Conservation (phyloP, 2,329 filamentous ascomycete species). For the Coniochaeta pulveracea region DNA sequence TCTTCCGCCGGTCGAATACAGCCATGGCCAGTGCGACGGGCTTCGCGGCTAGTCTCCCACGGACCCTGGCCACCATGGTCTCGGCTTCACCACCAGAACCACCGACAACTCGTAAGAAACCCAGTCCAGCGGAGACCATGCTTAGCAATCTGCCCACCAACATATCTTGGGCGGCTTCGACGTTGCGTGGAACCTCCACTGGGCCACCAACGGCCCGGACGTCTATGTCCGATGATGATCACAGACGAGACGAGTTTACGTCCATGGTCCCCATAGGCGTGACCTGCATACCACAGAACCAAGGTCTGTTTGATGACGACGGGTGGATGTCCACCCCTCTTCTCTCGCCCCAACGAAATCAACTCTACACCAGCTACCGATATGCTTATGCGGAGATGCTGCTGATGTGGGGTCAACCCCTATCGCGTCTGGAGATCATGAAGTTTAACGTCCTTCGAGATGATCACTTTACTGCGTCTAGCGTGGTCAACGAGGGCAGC, state of each 20-base stretch:
- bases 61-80: constrained; percentile 25
- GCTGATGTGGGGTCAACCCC: constrained; percentile 52
- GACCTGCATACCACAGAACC: constrained; percentile 45
- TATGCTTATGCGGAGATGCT: constrained; percentile 58
- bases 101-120: constrained; percentile 34
- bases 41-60: constrained; percentile 43
- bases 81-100: constrained; percentile 28
- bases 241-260: constrained; percentile 30
- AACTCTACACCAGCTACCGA: constrained; percentile 47
- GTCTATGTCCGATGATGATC: constrained; percentile 43
- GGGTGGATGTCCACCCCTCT: constrained; percentile 51
- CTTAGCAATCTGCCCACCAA: constrained; percentile 41
- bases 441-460: constrained; percentile 56
- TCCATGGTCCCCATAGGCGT: constrained; percentile 39
- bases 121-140: constrained; percentile 51
- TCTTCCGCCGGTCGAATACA: constrained; percentile 41
- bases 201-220: constrained; percentile 26
- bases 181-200: constrained; percentile 26
- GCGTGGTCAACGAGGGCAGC: constrained; percentile 17
- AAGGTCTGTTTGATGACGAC: constrained; percentile 57
- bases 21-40: constrained; percentile 39
- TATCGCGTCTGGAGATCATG: constrained; percentile 54
- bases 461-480: constrained; percentile 16
- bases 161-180: constrained; percentile 38
- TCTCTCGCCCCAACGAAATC: constrained; percentile 36